Evolutionary conservation across 2,329 filamentous ascomycete genomes (phyloP).

Genomic region (Fusarium secorum): DNA sequence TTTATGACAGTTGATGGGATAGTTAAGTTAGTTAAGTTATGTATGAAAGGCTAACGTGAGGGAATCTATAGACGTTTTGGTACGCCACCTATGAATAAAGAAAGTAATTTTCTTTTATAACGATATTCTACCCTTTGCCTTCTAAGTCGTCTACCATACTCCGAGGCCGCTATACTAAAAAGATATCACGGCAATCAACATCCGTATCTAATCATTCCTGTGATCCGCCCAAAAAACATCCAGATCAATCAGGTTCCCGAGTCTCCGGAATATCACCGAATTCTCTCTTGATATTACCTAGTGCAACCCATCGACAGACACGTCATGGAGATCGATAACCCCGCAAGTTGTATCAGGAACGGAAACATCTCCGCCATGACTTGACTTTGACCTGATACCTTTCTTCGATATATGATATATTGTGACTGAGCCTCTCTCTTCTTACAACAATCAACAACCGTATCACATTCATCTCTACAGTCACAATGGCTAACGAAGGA

Average conservation of each 20-base stretch:
- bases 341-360: constrained; percentile 35
- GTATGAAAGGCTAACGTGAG: background rate
- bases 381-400: constrained; percentile 15
- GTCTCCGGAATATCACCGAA: constrained; percentile 44
- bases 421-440: background rate
- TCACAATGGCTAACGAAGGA: constrained; percentile 39
- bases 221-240: background rate
- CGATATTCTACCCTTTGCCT: background rate
- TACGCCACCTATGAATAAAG: background rate
- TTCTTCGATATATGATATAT: background rate
- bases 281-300: constrained; percentile 15
- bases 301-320: constrained; percentile 27
- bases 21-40: background rate
- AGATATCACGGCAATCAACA: background rate
- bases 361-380: constrained; percentile 28
- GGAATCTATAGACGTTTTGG: background rate
- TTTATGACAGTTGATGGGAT: too few relatives aligned
- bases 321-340: constrained; percentile 36
- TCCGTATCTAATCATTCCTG: constrained; percentile 1
- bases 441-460: constrained; percentile 5
- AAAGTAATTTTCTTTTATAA: background rate
- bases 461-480: background rate
- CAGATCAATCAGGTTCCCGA: constrained; percentile 30
- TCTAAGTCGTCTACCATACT: background rate
- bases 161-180: background rate